Base-by-base conservation (phyloP, 495 filamentous ascomycete species). In the Penicillium malachiteum region DNA sequence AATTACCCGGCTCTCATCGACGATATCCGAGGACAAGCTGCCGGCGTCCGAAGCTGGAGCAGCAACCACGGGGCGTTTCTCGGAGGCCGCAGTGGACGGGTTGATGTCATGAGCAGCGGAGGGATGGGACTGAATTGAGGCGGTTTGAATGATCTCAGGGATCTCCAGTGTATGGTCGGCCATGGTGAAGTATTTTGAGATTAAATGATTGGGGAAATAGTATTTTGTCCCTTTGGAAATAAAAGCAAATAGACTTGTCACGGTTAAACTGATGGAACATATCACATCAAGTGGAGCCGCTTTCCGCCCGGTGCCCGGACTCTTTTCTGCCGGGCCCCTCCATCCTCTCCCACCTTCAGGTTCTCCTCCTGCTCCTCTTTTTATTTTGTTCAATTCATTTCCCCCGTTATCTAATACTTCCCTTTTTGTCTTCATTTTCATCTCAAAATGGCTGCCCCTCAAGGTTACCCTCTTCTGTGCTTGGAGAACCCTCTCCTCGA, bases 401-500 rank as follows among this genome's bases (percentile, higher is more conserved):
- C 37, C 38, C 11, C 26, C n/a, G 32, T 38, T 30, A 17, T 42
- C 41, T 32, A n/a, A 21, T 16, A 14, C 37, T 64, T 39, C 48
- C 51, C 37, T 54, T 39, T 12, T 45, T 50, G 50, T 38, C 52
- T 55, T 31, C 49, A 39, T 41, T 49, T 38, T 18, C 48, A 52
- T 52, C 46, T 57, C 52, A 84, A 71, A 61, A 94, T 93, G 90
- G 79, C 88, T 55, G 68, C 86, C 59, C 71, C 73, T 50, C 85
- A 88, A 72, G 85, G 88, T 69, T 97, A 87, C 77, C 79, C 86
- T 71, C 85, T 98, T 56, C 78, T 96, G 57, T 92, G 88, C 76
- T 73, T 98, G 66, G 94, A 96, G 85, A 98, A 98, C 73, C 94
- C 94, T 70, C 83, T 98, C 61, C 87, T 98, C 59, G 90, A 98